Percentiles rank a stretch among this genome's conserved stretches.
phyloP scores from a whole-genome alignment of 2,329 filamentous ascomycete genomes.

The Diaporthe sp. region DNA sequence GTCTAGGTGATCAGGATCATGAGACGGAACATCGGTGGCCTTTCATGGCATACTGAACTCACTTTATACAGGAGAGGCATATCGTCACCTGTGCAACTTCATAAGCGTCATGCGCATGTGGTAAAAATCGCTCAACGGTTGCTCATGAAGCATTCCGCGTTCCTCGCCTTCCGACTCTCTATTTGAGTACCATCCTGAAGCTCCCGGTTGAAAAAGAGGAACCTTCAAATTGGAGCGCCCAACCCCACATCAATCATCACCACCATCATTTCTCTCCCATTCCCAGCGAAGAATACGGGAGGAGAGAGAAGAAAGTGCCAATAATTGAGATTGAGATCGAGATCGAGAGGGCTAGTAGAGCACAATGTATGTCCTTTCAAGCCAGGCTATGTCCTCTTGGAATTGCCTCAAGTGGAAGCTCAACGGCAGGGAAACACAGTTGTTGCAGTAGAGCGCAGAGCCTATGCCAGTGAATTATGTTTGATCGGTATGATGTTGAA shows the following conservation, averaged over 20 bases:
- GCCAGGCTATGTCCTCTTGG: conserved; percentile 73
- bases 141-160: not conserved
- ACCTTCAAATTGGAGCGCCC: not conserved
- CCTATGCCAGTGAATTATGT: too few relatives aligned
- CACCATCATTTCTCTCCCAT: not conserved
- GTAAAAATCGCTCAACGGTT: not conserved
- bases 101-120: not conserved
- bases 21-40: not conserved
- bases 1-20: too few relatives aligned
- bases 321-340: conserved; percentile 64
- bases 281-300: not conserved
- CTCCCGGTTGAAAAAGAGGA: not conserved
- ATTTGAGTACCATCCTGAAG: not conserved
- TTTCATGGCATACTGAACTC: not conserved
- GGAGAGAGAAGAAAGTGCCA: not conserved
- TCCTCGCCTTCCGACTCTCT: not conserved
- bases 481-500: too few relatives aligned
- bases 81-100: not conserved
- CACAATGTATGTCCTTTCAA: conserved; percentile 77
- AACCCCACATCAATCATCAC: not conserved
- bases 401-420: conserved; percentile 94
- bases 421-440: conserved; percentile 69
- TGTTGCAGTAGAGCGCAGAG: too few relatives aligned
- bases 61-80: not conserved
- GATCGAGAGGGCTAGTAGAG: conserved; percentile 77